Evolutionary conservation across 169 alveolate species (phyloP).

Genomic region (Hepatocystis sp.): DNA sequence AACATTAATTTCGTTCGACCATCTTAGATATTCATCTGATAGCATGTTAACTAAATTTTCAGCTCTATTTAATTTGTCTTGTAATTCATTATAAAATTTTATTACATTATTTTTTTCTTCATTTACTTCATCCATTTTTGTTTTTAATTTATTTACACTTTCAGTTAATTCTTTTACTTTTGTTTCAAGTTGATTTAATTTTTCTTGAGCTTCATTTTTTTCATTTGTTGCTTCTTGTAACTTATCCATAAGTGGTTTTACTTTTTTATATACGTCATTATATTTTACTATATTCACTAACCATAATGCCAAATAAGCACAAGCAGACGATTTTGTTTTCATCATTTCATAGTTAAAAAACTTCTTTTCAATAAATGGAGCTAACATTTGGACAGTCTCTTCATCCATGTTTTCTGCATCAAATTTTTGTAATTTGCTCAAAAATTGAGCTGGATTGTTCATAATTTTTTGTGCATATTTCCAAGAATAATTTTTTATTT

Average conservation of each 20-base stretch:
- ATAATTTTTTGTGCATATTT: constrained; percentile 93
- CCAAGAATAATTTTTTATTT: constrained; percentile 94
- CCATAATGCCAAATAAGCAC: constrained; percentile 96
- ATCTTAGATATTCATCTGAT: constrained; percentile 96
- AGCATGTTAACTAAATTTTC: constrained; percentile 95
- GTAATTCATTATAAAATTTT: constrained; percentile 92
- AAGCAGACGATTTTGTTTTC: constrained; percentile 95
- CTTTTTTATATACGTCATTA: constrained; percentile 94
- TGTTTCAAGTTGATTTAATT: constrained; percentile 91
- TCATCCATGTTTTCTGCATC: constrained; percentile 95
- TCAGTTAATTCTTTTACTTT: constrained; percentile 91
- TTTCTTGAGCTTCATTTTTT: constrained; percentile 93
- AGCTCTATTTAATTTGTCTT: constrained; percentile 93
- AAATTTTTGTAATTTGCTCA: constrained; percentile 91
- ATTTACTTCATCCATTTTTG: constrained; percentile 93
- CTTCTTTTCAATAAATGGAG: constrained; percentile 92
- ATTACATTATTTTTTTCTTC: constrained; percentile 90
- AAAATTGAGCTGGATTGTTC: constrained; percentile 93
- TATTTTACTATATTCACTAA: constrained; percentile 93
- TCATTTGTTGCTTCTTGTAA: constrained; percentile 93
- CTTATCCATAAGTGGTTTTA: constrained; percentile 93
- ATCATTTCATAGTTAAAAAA: constrained; percentile 93
- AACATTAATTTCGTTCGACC: constrained; percentile 94
- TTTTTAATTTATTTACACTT: constrained; percentile 87
- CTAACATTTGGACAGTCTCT: constrained; percentile 90